Evolutionary conservation across 257 asterid genomes (phyloP), one percentile per base, ranked within the genome.

Genomic region (Penstemon eatonii): DNA sequence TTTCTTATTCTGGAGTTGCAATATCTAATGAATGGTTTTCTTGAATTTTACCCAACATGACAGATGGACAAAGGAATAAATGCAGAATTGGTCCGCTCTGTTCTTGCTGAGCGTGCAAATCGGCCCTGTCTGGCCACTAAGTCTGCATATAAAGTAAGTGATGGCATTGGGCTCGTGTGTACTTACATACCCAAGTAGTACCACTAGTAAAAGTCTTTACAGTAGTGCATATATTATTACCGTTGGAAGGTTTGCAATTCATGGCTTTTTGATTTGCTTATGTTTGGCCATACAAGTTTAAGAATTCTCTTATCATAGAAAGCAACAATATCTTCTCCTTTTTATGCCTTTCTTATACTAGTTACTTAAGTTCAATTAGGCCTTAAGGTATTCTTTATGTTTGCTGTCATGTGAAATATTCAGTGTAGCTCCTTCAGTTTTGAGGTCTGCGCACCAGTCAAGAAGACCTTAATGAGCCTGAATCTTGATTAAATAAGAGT

Each of bases 61-160:
- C 91, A 93, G 98, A 71, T 90, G 46, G 97, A 93, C 82, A 85
- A 75, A 73, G 96, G 94, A 71, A 73, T 84, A 69, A 79, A 81
- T 81, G 95, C 99, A 37, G 99, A 93, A 69, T 81, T 88, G 36
- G 97, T 93, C 70, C 96, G 97, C 51, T 83, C 97, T 69, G 84
- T 93, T 71, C 91, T 93, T 63, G 89, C 87, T 12, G 97, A 86
- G 82, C 97, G 95, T 69, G 92, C 84, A 67, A 87, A 91, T 77
- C 76, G 60, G 81, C 96, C 96, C 63, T 82, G 79, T 75, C 83
- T 90, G 70, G 97, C 97, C 12, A 68, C 89, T 58, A 93, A 82
- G 78, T 86, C 98, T 19, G 96, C 86, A 64, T 71, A 67, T 69
- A 87, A 78, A 75, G 98, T 88, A 71, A 80, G 86, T 75, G 51